Base-by-base conservation (phyloP, 1,284 basidiomycete genomes). In the Inonotus obliquus region DNA sequence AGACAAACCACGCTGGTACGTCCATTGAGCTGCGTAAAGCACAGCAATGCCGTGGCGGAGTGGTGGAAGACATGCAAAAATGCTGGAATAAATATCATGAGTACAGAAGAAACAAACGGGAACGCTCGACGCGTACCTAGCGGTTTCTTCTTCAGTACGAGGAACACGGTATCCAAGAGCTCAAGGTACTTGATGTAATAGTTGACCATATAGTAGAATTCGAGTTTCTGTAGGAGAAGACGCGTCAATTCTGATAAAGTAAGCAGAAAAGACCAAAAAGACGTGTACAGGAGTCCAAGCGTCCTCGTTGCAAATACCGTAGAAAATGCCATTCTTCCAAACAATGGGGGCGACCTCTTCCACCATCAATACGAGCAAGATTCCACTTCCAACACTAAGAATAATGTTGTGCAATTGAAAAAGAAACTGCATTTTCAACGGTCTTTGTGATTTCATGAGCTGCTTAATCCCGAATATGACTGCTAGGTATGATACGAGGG, bases 11-110 rank as follows among this genome's bases (percentile, higher is more conserved):
- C 87, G 67, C 91, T 92, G 56, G 95, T 96, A 74, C 84, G 84
- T 71, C 97, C 96, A 69, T 96, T 90, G 66, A 99, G 82, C 78
- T 99, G 96, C 61, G 89, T 88, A 75, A 88, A 98, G 79, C 96
- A 98, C 64, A 99, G 81, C 59, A 96, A 76, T 63, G 96, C 96
- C 61, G 96, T 98, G n/a, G 96, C 96, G 65, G 96, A 94, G 80
- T 98, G 96, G 76, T 98, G 96, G 82, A 97, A 98, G 68, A 98
- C 96, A 75, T 99, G 96, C 66, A 99, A 79, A 80, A 98, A 98
- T 63, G 92, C 92, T 96, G 70, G 37, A 52, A 57, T 53, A 45
- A 41, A 44, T 23, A 49, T 67, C 27, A 61, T 54, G 57, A 64
- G 53, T 29, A 54, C 13, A 38, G 25, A 23, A 1, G 38, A 27